Evolutionary conservation across 1,284 basidiomycete genomes (phyloP), one percentile per base, ranked within the genome.

Genomic region (Ustilago shanxiensis): DNA sequence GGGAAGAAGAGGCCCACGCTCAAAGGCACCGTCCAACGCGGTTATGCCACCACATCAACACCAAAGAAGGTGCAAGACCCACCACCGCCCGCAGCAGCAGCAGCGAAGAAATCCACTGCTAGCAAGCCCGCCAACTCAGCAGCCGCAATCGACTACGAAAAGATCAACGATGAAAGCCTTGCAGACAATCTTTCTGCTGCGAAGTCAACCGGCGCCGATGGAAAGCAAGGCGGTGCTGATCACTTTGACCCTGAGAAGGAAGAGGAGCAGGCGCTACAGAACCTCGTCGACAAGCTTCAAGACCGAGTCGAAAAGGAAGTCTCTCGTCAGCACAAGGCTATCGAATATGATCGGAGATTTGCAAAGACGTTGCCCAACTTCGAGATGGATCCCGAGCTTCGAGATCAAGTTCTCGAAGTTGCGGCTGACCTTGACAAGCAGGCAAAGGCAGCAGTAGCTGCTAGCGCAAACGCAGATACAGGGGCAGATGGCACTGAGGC

Each of bases 281-380:
- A 81, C 41, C 69, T 86, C 33, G 85, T 85, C 22, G 95, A 98
- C 75, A 91, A 90, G 80, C 88, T 93, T 33, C 93, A 96, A 81
- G 94, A 95, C 18, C 94, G 91, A 80, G 92, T 90, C 2, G 94
- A 98, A 83, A 95, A 93, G 86, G 97, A 98, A 79, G 90, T 95
- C 60, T 87, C 88, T 2, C 89, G 94, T 82, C 90, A 89, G 14
- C 81, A 90, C 63, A 91, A 90, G 88, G 90, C 90, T 58, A 91
- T 98, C 68, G 94, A 96, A 71, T 91, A 90, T 72, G 96, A 99
- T 63, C 90, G 92, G 66, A 90, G 94, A 26, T 89, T 91, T 67
- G 90, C 95, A 0, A 90, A 89, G 70, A 89, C 90, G 0, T 89
- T 94, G 57, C 89, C 91, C 11, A 87, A 85, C 45, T 87, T 97